phyloP scores from a whole-genome alignment of 1,139 yeast species.

The Taphrina deformans region DNA sequence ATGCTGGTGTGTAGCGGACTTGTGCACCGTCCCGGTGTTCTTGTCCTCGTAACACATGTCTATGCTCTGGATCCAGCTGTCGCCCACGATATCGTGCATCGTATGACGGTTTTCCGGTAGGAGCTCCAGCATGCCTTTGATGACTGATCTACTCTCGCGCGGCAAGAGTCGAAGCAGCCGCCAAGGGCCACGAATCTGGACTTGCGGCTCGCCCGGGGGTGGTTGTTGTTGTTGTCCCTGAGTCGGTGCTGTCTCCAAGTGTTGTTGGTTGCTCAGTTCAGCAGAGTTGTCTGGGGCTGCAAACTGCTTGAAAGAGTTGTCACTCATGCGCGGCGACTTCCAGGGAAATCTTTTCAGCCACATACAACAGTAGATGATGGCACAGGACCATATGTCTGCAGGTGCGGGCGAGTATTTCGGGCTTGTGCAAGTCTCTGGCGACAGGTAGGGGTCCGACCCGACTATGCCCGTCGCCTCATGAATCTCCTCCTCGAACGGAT shows the following conservation, averaged over 20 bases:
- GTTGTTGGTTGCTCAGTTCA: not conserved
- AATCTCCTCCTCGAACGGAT: slow-evolving; percentile 78
- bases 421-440: slow-evolving; percentile 83
- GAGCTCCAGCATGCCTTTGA: slow-evolving; percentile 69
- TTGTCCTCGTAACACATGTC: slow-evolving; percentile 49
- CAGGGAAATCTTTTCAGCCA: slow-evolving; percentile 91
- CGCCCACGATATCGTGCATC: slow-evolving; percentile 63
- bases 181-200: slow-evolving; percentile 68
- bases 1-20: slow-evolving; percentile 58
- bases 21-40: slow-evolving; percentile 49
- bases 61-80: slow-evolving; percentile 72
- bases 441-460: slow-evolving; percentile 96
- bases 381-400: slow-evolving; percentile 94
- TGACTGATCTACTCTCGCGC: slow-evolving; percentile 75
- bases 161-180: slow-evolving; percentile 83
- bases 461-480: slow-evolving; percentile 90
- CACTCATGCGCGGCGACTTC: slow-evolving; percentile 89
- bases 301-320: slow-evolving; percentile 75
- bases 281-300: slow-evolving; percentile 47
- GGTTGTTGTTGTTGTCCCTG: slow-evolving; percentile 12
- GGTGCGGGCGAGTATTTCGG: slow-evolving; percentile 85
- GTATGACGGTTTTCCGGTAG: slow-evolving; percentile 70
- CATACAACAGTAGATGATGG: slow-evolving; percentile 95
- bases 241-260: slow-evolving; percentile 11
- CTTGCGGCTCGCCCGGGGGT: slow-evolving; percentile 20